phyloP scores from a whole-genome alignment of 371 early-diverging fungal species.

The Mortierella sp. region DNA sequence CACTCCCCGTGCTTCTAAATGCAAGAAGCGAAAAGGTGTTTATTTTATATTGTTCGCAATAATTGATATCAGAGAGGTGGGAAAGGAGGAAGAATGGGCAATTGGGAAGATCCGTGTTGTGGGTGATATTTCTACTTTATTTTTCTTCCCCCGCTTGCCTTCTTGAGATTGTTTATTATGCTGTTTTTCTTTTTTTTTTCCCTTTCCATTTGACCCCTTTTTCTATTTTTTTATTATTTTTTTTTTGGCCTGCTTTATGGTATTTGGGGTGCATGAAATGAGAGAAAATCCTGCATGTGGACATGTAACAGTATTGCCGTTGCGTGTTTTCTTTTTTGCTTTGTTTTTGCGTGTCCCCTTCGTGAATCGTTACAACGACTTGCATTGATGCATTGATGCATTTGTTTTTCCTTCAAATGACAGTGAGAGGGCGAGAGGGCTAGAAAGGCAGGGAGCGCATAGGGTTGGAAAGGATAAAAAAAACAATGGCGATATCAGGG shows the following conservation, averaged over 20 bases:
- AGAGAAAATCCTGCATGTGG: too few species aligned
- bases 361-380: too few species aligned
- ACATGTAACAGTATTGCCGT: conserved; percentile 5
- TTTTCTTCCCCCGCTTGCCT: conserved; percentile 8
- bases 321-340: neutral
- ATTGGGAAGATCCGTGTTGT: neutral
- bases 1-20: neutral
- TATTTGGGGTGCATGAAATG: too few species aligned
- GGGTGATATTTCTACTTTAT: neutral
- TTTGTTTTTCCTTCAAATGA: neutral
- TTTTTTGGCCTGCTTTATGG: too few species aligned
- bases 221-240: neutral
- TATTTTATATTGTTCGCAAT: neutral
- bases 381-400: neutral
- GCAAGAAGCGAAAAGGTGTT: neutral
- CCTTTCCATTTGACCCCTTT: neutral
- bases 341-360: too few species aligned
- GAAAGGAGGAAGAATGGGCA: neutral
- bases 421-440: neutral
- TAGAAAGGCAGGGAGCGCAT: neutral
- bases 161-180: neutral
- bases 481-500: neutral
- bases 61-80: too few species aligned
- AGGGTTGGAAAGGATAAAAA: neutral
- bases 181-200: too few species aligned